These are phyloP conservation scores for Termitomyces eurrhizus DNA, from an alignment of 768 basidiomycete species.

Conservation along the genomic window DNA sequence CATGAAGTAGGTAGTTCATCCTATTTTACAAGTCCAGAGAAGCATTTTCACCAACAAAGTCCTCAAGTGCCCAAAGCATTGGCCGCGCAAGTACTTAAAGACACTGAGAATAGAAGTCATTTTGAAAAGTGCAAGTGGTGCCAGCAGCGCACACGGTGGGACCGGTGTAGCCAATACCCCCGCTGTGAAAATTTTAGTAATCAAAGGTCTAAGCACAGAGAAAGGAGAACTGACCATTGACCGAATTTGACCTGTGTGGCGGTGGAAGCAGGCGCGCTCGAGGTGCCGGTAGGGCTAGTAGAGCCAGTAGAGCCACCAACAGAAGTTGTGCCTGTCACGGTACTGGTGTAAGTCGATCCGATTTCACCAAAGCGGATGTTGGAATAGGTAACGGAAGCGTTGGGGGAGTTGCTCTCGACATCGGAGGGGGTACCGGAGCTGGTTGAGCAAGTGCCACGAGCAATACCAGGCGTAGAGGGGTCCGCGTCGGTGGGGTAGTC, in stretches of 20 bases:
- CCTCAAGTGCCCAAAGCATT: not conserved
- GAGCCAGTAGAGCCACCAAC: not conserved
- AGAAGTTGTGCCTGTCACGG: constrained; percentile 5
- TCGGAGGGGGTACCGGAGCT: constrained; percentile 31
- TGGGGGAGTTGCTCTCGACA: constrained; percentile 26
- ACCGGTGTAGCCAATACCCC: constrained; percentile 4
- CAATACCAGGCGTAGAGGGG: constrained; percentile 17
- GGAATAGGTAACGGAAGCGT: constrained; percentile 35
- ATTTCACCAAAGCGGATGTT: constrained; percentile 18
- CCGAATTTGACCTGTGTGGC: constrained; percentile 3
- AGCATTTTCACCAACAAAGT: not conserved
- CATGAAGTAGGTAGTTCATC: not conserved
- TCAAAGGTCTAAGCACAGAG: not conserved
- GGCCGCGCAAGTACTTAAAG: not conserved
- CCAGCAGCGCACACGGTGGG: constrained; percentile 2
- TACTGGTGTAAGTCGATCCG: constrained; percentile 5
- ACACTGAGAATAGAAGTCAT: constrained; percentile 5
- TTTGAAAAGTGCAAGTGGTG: constrained; percentile 5
- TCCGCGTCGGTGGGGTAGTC: constrained; percentile 26
- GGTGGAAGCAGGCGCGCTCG: not conserved
- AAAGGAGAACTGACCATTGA: not conserved
- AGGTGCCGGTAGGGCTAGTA: not conserved
- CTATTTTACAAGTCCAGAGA: not conserved
- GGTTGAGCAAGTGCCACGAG: constrained; percentile 36
- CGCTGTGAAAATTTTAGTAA: not conserved